Base-by-base conservation (phyloP, 495 filamentous ascomycete genomes). In the Penicillium alfredii region DNA sequence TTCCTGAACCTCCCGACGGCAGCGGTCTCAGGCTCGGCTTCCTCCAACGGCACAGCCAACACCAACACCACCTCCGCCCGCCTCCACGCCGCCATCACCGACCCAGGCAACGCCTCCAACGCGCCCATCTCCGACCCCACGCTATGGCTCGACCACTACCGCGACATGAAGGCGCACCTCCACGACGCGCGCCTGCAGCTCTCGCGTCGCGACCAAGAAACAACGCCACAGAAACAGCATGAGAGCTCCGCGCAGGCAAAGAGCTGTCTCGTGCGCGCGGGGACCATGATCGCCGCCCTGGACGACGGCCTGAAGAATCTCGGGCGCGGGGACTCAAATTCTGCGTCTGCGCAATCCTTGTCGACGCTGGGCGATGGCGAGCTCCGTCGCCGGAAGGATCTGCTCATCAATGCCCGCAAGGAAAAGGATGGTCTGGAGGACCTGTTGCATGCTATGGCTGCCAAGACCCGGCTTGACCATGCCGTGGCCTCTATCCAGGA, bases 381-480 rank as follows among this genome's bases (percentile, higher is more conserved):
- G 68, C 55, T 94, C 4, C 73, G 88, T 14, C 65, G 93, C 17
- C 63, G 92, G 37, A 77, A 75, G 37, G 93, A 97, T 61, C 58
- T 95, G 35, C 58, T 99, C 5, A 72, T 77, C 3, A 78, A 78
- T 27, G 86, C 86, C 19, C 70, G 77, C 55, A 84, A 86, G 54
- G 92, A 97, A 63, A 77, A 78, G 37, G 89, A 95, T 40, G 86
- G 84, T 5, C 52, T 97, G 49, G 92, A 97, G 53, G 78, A 82
- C 46, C 60, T 96, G 37, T 71, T 85, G 40, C 79, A 81, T 50
- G 80, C 77, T 16, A 77, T 92, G 63, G 79, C 80, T 11, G 69
- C 66, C 1, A 81, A 77, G 55, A 69, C 63, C 42, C 57, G 55
- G 14, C 48, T 71, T 4, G 67, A 72, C 42, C 56, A 51, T 29